Base-by-base conservation (phyloP, 75 land plant species). In the Gnetum montanum region DNA sequence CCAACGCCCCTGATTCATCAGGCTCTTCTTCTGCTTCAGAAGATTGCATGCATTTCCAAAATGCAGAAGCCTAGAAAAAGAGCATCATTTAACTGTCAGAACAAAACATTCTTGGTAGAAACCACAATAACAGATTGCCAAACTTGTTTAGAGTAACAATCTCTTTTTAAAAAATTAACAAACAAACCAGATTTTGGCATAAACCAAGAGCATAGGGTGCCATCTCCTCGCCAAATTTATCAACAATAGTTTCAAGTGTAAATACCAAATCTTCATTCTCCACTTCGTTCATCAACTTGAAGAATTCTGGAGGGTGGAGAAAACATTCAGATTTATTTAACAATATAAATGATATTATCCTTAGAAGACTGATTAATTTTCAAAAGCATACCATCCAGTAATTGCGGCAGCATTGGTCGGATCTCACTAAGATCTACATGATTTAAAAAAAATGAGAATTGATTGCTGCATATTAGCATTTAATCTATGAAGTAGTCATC, bases 151-250 rank as follows among this genome's bases (percentile, higher is more conserved):
- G n/a, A n/a, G n/a, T n/a, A n/a, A n/a, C n/a, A n/a, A n/a, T n/a
- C n/a, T n/a, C n/a, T n/a, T n/a, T n/a, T n/a, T n/a, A n/a, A n/a
- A n/a, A n/a, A n/a, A n/a, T n/a, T n/a, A 31, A 13, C 4, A 23
- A 26, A 38, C 60, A 36, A 56, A 95, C 99, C 97, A 95, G 67
- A 73, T 86, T 90, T 49, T 95, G 99, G 66, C 99, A 95, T 26
- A 95, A 75, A 29, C 99, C 99, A 41, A 95, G 65, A 25, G 99
- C 99, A 74, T 90, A 95, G 31, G 99, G 99, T 54, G 97, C 99
- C 99, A 95, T 95, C 45, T 95, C 99, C 66, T 95, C 99, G 45
- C 97, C 99, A 75, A 95, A 95, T 64, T 95, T 95, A 63, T 95
- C 96, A 22, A 95, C 99, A 59, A 95, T 79, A 6, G 99, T 95